Evolutionary conservation across 805 yeast species (phyloP), one percentile per base, ranked within the genome.

Genomic region (Zygosaccharomyces kombuchaensis): DNA sequence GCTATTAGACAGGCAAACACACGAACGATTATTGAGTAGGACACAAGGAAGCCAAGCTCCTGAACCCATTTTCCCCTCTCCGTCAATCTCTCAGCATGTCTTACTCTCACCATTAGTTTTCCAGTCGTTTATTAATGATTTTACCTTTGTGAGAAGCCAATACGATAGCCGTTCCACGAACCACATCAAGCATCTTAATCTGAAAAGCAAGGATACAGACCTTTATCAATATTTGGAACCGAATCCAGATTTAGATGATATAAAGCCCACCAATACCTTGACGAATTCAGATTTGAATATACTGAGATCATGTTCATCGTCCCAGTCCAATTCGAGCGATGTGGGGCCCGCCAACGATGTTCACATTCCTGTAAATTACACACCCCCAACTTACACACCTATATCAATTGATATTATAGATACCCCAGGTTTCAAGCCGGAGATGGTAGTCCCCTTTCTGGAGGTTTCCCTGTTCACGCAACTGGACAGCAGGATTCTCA

Each of bases 361-460:
- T 29, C 14, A 17, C 14, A 6, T 60, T 1, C 64, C 64, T 4
- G 43, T 14, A 13, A 60, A 59, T 34, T 73, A 75, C 53, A 45
- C 55, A 2, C 77, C 79, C 0, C 87, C 87, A 0, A 60, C 65
- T 3, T 69, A 76, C 10, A 68, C 84, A 0, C 87, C 89, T 1
- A 77, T 84, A 9, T 62, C 80, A 25, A 67, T 82, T 3, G 95
- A 86, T 58, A 67, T 85, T 26, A 77, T 85, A 1, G 95, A 86
- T 55, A 82, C 91, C 0, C 88, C 90, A 0, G 80, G 84, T 2
- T 83, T 81, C 60, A 76, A 79, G 37, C 76, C 82, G 4, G 78
- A 78, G 43, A 78, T 77, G 54, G 75, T 82, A 26, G 85, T 86
- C 8, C 95, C 93, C 1, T 86, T 85, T 57, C 63, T 86, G 35